These are phyloP conservation scores for Phytopythium sindhum DNA, from an alignment of 352 stramenopile genomes.

Conservation along the genomic window DNA sequence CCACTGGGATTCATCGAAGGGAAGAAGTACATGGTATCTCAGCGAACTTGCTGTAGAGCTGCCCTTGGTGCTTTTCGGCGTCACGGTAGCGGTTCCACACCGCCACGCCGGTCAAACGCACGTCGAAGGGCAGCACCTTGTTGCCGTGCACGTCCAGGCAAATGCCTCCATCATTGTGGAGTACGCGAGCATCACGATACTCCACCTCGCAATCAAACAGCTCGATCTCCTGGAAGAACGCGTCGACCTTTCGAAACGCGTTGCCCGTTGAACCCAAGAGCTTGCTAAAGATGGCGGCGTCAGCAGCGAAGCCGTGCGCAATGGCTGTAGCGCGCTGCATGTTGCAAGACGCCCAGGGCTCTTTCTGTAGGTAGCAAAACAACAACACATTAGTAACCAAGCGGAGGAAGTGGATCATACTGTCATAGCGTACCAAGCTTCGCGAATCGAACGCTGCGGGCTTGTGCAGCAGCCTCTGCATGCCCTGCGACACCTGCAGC, in stretches of 20 bases:
- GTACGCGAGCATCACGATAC: slow-evolving; percentile 15
- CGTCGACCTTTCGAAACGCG: slow-evolving; percentile 24
- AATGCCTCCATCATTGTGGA: slow-evolving; percentile 19
- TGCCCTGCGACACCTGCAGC: slow-evolving; percentile 17
- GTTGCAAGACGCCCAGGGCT: background rate
- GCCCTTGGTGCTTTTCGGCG: slow-evolving; percentile 16
- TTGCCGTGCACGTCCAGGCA: slow-evolving; percentile 28
- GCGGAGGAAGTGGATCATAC: too few relatives aligned
- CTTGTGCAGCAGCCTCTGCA: slow-evolving; percentile 11
- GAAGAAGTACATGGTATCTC: background rate
- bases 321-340: background rate
- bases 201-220: slow-evolving; percentile 15
- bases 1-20: background rate
- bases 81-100: slow-evolving; percentile 29
- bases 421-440: background rate
- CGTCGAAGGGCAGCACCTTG: slow-evolving; percentile 30
- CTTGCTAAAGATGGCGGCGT: slow-evolving; percentile 22
- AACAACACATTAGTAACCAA: too few relatives aligned
- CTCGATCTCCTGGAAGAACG: slow-evolving; percentile 25
- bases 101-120: slow-evolving; percentile 7
- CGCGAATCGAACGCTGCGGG: background rate
- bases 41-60: slow-evolving; percentile 15
- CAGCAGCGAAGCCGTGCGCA: slow-evolving; percentile 1
- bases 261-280: slow-evolving; percentile 22
- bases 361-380: background rate